Percentiles rank a stretch among this genome's conserved stretches.
phyloP scores from a whole-genome alignment of 2,329 filamentous ascomycete genomes.

The Cephalotrichum gorgonifer region DNA sequence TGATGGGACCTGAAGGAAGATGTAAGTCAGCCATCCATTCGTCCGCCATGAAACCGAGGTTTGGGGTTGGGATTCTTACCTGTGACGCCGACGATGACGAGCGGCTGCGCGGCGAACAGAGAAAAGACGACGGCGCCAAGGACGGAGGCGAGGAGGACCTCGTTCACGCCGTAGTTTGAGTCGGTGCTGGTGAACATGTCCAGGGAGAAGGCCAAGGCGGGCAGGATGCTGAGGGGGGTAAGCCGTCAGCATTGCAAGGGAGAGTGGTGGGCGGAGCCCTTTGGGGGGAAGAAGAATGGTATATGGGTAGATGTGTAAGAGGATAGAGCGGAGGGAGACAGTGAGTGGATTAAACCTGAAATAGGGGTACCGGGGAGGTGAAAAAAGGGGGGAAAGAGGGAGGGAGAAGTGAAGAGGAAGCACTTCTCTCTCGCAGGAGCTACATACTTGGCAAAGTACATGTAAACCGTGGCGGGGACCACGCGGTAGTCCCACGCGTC shows the following conservation, averaged over 20 bases:
- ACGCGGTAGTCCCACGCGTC: slow-evolving; percentile 90
- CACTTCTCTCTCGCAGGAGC: slow-evolving; percentile 15
- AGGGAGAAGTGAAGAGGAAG: background rate
- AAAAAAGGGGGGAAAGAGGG: background rate
- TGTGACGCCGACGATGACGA: slow-evolving; percentile 86
- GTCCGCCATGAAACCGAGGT: too few species aligned
- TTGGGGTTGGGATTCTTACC: too few species aligned
- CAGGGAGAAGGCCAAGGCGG: slow-evolving; percentile 77
- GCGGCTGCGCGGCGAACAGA: slow-evolving; percentile 68
- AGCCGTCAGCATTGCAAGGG: background rate
- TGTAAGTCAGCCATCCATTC: background rate
- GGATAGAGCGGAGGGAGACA: too few species aligned
- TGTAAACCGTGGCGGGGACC: slow-evolving; percentile 77
- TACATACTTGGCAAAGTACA: slow-evolving; percentile 82
- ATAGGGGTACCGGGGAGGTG: background rate
- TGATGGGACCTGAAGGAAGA: slow-evolving; percentile 60
- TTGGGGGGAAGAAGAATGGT: too few species aligned
- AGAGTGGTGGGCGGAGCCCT: too few species aligned
- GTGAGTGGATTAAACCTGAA: background rate
- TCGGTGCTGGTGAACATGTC: slow-evolving; percentile 89
- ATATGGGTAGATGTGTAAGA: background rate
- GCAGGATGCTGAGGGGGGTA: slow-evolving; percentile 57
- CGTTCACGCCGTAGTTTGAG: slow-evolving; percentile 80
- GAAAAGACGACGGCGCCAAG: slow-evolving; percentile 75
- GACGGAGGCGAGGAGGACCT: slow-evolving; percentile 79